These are phyloP conservation scores for Conticribra weissflogii DNA, from an alignment of 108 stramenopile genomes.

Conservation along the genomic window DNA sequence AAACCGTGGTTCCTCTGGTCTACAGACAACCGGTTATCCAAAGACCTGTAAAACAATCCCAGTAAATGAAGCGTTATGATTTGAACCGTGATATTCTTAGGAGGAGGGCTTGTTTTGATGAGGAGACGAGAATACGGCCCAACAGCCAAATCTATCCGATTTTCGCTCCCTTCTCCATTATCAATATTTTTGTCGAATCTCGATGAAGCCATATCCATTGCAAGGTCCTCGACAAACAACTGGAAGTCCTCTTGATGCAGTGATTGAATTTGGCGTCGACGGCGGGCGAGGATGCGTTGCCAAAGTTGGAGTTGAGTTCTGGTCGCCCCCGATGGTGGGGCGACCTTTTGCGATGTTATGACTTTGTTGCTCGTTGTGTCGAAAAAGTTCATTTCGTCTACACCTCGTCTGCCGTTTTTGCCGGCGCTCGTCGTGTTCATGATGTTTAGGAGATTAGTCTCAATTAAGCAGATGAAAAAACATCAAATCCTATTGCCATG, in stretches of 20 bases:
- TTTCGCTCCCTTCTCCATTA: background rate
- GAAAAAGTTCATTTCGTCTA: too few relatives aligned
- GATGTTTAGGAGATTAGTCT: too few relatives aligned
- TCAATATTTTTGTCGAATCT: background rate
- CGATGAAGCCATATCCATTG: background rate
- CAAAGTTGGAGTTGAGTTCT: slow-evolving; percentile 14
- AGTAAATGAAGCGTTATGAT: background rate
- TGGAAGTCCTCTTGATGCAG: background rate
- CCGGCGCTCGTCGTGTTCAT: too few relatives aligned
- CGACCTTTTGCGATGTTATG: too few relatives aligned
- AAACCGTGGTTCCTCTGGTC: background rate
- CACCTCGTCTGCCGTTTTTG: too few relatives aligned
- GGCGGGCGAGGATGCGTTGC: background rate
- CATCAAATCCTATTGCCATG: too few relatives aligned
- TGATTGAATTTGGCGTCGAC: slow-evolving; percentile 4
- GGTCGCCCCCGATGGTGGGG: slow-evolving; percentile 2
- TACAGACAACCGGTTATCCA: background rate
- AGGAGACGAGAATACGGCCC: background rate
- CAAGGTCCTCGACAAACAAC: background rate
- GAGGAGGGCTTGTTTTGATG: background rate
- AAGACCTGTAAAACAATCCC: background rate
- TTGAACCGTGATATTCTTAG: background rate
- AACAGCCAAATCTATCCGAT: background rate
- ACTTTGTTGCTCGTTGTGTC: too few relatives aligned
- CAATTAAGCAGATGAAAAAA: too few relatives aligned